Conservation (phyloP, 2,329 filamentous ascomycete genomes). For the Diaporthe citri region DNA sequence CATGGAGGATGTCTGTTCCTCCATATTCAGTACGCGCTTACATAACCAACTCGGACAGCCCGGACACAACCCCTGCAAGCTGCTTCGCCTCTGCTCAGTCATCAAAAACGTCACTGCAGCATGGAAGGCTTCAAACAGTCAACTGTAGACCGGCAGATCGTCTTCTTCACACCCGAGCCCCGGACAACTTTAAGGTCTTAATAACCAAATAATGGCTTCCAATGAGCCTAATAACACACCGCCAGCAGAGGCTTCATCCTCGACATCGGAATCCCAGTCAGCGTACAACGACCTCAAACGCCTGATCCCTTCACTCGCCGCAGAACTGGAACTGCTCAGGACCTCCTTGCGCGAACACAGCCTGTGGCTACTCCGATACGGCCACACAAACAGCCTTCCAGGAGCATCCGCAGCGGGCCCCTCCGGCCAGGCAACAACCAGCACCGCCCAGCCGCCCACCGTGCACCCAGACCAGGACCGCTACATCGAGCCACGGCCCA, state of each 20-base stretch:
- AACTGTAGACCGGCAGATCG: background rate
- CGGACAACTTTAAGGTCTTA: background rate
- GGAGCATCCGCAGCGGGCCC: constrained; percentile 14
- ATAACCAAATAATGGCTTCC: background rate
- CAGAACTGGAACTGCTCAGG: constrained; percentile 47
- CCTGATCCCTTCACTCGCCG: constrained; percentile 46
- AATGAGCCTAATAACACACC: background rate
- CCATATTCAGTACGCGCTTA: background rate
- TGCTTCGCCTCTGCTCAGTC: background rate
- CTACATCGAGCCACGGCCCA: constrained; percentile 13
- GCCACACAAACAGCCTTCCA: constrained; percentile 40
- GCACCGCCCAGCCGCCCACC: constrained; percentile 15
- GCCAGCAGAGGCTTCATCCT: constrained; percentile 31
- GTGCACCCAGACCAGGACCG: constrained; percentile 16
- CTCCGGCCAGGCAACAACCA: constrained; percentile 24
- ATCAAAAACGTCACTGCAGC: constrained; percentile 25
- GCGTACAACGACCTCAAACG: constrained; percentile 47
- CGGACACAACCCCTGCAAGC: constrained; percentile 6
- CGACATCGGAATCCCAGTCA: constrained; percentile 39
- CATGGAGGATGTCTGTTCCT: background rate
- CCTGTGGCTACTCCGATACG: constrained; percentile 48
- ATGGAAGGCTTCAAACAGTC: background rate
- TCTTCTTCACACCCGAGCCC: background rate
- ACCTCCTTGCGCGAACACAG: constrained; percentile 49
- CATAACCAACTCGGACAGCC: constrained; percentile 10